Percentiles rank a stretch among this genome's conserved stretches.
phyloP scores from a whole-genome alignment of 257 asterid genomes.

The Ballota nigra region DNA sequence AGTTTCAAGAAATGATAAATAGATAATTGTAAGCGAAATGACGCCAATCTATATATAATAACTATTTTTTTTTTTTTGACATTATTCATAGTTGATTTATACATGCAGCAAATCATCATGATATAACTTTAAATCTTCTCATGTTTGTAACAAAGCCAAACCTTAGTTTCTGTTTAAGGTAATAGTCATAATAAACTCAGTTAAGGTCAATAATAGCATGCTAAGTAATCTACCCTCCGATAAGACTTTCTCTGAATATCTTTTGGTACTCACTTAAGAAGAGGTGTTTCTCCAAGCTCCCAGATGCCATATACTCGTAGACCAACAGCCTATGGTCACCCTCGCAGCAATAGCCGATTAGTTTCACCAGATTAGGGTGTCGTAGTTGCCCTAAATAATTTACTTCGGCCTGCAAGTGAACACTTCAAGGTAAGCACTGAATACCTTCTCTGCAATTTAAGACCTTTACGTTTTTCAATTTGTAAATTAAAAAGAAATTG shows the following conservation, averaged over 20 bases:
- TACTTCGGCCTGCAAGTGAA: slow-evolving; percentile 79
- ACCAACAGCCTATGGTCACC: slow-evolving; percentile 85
- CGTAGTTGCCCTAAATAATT: slow-evolving; percentile 85
- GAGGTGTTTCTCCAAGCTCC: slow-evolving; percentile 88
- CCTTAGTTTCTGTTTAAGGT: background rate
- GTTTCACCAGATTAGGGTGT: slow-evolving; percentile 81
- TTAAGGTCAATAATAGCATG: too few relatives aligned
- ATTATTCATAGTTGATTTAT: background rate
- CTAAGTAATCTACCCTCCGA: too few relatives aligned
- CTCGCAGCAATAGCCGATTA: slow-evolving; percentile 91
- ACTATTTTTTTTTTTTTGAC: background rate
- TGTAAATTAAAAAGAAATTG: background rate
- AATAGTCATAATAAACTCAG: background rate
- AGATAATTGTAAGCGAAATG: background rate
- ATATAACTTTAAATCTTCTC: background rate
- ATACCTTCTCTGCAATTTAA: too few relatives aligned
- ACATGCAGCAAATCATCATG: background rate
- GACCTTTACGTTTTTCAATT: background rate
- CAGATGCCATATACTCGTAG: slow-evolving; percentile 92
- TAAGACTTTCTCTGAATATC: background rate
- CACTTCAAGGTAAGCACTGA: slow-evolving; percentile 26
- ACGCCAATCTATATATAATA: background rate
- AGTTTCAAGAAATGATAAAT: background rate
- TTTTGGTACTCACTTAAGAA: slow-evolving; percentile 60
- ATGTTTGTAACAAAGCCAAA: background rate